Evolutionary conservation across 768 basidiomycete genomes (phyloP), one percentile per base, ranked within the genome.

Genomic region (Dacryopinax spathularia): DNA sequence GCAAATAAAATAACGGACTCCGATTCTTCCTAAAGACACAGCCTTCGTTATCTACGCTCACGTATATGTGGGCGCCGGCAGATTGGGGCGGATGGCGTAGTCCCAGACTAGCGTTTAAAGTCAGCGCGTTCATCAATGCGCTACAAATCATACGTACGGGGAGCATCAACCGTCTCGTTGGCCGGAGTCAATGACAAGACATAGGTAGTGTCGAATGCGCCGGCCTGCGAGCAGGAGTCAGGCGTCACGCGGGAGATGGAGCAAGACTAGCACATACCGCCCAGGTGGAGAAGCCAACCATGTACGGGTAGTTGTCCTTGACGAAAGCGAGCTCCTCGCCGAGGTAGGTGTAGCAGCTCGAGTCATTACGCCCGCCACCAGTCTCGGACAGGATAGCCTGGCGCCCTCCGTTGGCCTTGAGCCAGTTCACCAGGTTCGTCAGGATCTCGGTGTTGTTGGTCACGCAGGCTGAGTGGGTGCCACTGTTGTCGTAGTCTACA

Each of bases 231-330:
- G 31, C 15, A 20, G 20, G 44, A 22, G n/a, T 64, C 62, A 62
- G 29, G 2, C 2, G 29, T 22, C 34, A 29, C 5, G 0, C 0
- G 31, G 16, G 16, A 36, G 78, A 34, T 10, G 16, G 18, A 36
- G 31, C 3, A 34, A 22, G 12, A 31, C 1, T 7, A 27, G n/a
- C 29, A 37, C 29, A 44, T 56, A 62, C 82, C 64, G 79, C 74
- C 82, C 81, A 82, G 34, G 78, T 74, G 20, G 79, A 74, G 74
- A 81, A 84, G n/a, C 82, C 82, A 35, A 75, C 72, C 43, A 81
- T 73, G 35, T 69, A 76, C 27, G 74, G 73, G 63, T 77, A 77
- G 65, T 78, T 73, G 9, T 70, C 69, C 67, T 79, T 78, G 59
- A 82, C 73, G 68, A 73, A 81, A 1, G 77, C 75, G 22, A 84